phyloP scores from a whole-genome alignment of 164 flowering plant genomes.

The Chloranthus sessilifolius region DNA sequence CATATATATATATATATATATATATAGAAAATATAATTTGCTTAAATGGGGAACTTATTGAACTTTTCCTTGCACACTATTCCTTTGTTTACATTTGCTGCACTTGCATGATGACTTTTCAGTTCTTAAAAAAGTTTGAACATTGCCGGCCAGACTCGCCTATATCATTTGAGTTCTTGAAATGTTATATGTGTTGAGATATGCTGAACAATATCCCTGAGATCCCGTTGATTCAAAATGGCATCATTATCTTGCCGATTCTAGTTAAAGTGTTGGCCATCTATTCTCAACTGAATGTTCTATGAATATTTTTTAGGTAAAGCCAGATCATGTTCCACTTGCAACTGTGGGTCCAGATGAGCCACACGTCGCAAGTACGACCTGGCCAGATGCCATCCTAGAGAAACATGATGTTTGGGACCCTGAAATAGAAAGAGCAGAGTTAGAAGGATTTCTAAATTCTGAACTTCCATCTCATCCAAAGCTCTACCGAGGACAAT shows the following conservation, averaged over 20 bases:
- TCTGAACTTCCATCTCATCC: slow-evolving; percentile 89
- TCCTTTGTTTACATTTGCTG: too few species aligned
- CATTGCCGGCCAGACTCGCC: not conserved
- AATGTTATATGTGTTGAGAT: too few species aligned
- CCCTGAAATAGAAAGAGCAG: slow-evolving; percentile 37
- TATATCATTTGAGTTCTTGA: not conserved
- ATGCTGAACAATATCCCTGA: too few species aligned
- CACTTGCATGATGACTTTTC: not conserved
- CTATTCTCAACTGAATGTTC: slow-evolving; percentile 5
- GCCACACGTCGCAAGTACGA: slow-evolving; percentile 92
- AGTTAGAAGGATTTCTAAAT: slow-evolving; percentile 53
- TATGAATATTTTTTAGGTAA: slow-evolving; percentile 28
- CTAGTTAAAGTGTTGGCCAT: not conserved
- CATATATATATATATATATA: too few species aligned
- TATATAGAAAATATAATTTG: too few species aligned
- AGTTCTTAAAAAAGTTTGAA: not conserved
- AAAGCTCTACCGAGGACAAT: slow-evolving; percentile 75
- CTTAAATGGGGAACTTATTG: too few species aligned
- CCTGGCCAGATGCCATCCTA: slow-evolving; percentile 69
- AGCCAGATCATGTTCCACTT: slow-evolving; percentile 32
- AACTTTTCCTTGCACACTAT: too few species aligned
- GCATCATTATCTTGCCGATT: not conserved
- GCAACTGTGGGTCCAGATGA: slow-evolving; percentile 96
- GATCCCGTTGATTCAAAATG: not conserved
- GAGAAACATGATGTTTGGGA: slow-evolving; percentile 59